phyloP scores from a whole-genome alignment of 2,329 filamentous ascomycete genomes.

The Pseudocercospora fijiensis region DNA sequence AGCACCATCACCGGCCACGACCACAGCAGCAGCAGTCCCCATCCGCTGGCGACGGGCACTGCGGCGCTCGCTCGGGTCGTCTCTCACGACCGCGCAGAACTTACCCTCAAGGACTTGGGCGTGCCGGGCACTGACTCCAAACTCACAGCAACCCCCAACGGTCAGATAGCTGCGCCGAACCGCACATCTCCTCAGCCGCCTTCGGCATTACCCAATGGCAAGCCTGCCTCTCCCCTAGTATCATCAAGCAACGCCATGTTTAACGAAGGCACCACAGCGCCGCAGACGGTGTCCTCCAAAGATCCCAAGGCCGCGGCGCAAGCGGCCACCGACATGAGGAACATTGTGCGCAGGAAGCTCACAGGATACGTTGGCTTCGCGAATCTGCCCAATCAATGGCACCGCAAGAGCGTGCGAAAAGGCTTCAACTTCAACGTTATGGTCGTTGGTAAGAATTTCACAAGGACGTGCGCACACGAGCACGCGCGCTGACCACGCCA shows the following conservation, averaged over 20 bases:
- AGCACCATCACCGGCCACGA: conserved; percentile 17
- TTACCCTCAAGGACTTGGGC: conserved; percentile 14
- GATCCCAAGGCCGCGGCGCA: conserved; percentile 59
- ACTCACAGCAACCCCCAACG: conserved; percentile 5
- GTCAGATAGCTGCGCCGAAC: conserved; percentile 39
- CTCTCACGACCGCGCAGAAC: conserved; percentile 28
- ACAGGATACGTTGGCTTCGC: conserved; percentile 98
- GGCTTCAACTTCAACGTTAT: conserved; percentile 99
- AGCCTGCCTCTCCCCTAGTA: conserved; percentile 55
- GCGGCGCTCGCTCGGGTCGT: conserved; percentile 27
- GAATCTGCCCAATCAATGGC: conserved; percentile 99
- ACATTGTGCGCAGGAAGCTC: conserved; percentile 97
- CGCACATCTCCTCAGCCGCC: conserved; percentile 49
- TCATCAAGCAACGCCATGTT: conserved; percentile 59
- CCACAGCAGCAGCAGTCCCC: conserved; percentile 21
- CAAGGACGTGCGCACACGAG: background rate
- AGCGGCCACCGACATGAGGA: conserved; percentile 64
- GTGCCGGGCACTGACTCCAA: conserved; percentile 22
- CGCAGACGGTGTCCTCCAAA: conserved; percentile 63
- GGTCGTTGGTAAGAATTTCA: conserved; percentile 83
- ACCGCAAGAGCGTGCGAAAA: conserved; percentile 99
- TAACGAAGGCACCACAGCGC: conserved; percentile 48
- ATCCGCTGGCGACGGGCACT: conserved; percentile 22
- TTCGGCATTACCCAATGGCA: conserved; percentile 49
- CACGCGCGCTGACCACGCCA: conserved; percentile 20